Evolutionary conservation across 1,284 basidiomycete genomes (phyloP), one percentile per base, ranked within the genome.

Genomic region (Pyrrhoderma noxium): DNA sequence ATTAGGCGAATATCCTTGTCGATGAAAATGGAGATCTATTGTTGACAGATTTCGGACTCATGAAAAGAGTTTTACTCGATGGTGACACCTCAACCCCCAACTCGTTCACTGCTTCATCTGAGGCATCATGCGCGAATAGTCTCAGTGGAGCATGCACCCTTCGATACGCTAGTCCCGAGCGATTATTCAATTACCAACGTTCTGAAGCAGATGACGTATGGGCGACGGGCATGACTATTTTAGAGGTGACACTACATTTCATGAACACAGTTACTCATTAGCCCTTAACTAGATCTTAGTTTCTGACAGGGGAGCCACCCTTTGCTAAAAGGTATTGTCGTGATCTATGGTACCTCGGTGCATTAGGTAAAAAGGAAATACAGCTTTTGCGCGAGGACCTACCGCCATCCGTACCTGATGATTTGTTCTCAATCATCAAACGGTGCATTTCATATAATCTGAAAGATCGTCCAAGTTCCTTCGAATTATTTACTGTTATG

Each of bases 401-500:
- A 18, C 49, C 41, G 14, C 27, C 5, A 2, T 44, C 41, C 5
- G 49, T 51, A 1, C 44, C 50, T 1, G 35, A 19, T 16, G 50
- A 51, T 11, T n/a, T 51, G 8, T 51, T 35, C 23, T 18, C 35
- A 16, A 34, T 23, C 31, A 36, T 51, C 8, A 45, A 37, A 14
- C 21, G 41, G 13, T 44, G 49, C 35, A 36, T 52, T 21, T 46
- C 44, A 21, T 19, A 18, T 11, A 13, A 27, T 9, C 43, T 21
- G 13, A 36, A 18, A 14, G 37, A 52, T 31, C 22, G 50, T 2
- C 50, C 50, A 11, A 38, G 36, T 34, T 13, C 50, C 18, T 52
- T 52, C 18, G 50, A 52, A 18, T 35, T 52, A 8, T 52, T 39
- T 36, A 46, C 50, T 27, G 46, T 46, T 16, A 46, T 52, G 43